These are phyloP conservation scores for Neopestalotiopsis rosae DNA, from an alignment of 2,329 filamentous ascomycete genomes.

Conservation along the genomic window DNA sequence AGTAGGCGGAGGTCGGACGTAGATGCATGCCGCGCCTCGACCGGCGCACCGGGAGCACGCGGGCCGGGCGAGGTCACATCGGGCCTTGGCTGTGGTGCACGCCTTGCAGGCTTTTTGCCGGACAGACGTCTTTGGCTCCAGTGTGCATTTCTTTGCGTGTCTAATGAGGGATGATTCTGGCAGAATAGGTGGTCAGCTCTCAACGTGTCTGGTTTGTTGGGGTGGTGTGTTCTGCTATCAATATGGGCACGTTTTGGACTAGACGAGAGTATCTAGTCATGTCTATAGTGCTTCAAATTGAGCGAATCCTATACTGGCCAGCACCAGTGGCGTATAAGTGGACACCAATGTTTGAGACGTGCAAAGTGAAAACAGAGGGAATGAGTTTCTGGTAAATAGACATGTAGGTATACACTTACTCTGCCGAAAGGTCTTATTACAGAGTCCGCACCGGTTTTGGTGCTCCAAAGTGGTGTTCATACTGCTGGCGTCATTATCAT, in stretches of 20 bases:
- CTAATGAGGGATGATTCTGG: slow-evolving; percentile 30
- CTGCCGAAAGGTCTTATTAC: slow-evolving; percentile 29
- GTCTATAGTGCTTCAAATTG: background rate
- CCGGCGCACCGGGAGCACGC: slow-evolving; percentile 30
- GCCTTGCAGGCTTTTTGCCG: slow-evolving; percentile 34
- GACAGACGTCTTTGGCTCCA: slow-evolving; percentile 25
- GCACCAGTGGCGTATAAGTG: slow-evolving; percentile 1
- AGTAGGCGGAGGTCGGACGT: slow-evolving; percentile 19
- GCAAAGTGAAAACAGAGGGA: background rate
- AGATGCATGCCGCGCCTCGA: slow-evolving; percentile 27
- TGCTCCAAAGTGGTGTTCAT: slow-evolving; percentile 13
- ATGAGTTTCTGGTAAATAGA: slow-evolving; percentile 13
- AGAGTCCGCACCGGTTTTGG: slow-evolving; percentile 24
- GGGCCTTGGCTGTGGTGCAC: slow-evolving; percentile 33
- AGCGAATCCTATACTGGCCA: background rate
- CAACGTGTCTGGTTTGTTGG: background rate
- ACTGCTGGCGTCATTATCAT: slow-evolving; percentile 19
- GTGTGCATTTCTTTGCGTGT: slow-evolving; percentile 29
- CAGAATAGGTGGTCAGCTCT: background rate
- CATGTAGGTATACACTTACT: slow-evolving; percentile 18
- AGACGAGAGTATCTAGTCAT: background rate
- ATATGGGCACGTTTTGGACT: background rate
- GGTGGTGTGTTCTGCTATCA: background rate
- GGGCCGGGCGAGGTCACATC: slow-evolving; percentile 32
- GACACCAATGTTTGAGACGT: background rate